Evolutionary conservation across 345 rosid genomes (phyloP), one percentile per base, ranked within the genome.

Genomic region (Firmiana major): DNA sequence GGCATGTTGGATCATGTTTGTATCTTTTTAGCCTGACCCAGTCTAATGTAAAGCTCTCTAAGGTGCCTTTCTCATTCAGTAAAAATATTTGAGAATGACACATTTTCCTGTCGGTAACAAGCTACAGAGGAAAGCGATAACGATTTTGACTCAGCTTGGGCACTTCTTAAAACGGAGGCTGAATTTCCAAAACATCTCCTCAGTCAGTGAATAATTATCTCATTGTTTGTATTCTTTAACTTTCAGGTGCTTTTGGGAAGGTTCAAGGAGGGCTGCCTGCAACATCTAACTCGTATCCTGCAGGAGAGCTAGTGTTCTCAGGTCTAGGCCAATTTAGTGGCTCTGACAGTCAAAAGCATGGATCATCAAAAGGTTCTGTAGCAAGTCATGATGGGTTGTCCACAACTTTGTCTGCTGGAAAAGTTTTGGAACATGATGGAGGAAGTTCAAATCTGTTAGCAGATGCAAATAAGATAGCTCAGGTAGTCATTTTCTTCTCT

Each of bases 171-270:
- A 34, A 10, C n/a, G 69, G 65, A 54, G 64, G 22, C 51, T 65
- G 62, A 59, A 38, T 49, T 68, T 68, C 55, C 73, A 26, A 69
- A 59, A 16, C 16, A 46, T 68, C n/a, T 68, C 22, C 21, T 28
- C n/a, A 54, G 26, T 49, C 22, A 28, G 74, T 31, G 38, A 48
- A 70, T 49, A 49, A 48, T 17, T 15, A 17, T 49, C 74, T 28
- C 34, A 16, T 31, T 51, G 45, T 31, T 49, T 17, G 68, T 73
- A 26, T 75, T 75, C 12, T 19, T 74, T 46, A 70, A 38, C 62
- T 77, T 80, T 79, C 78, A 88, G 93, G 88, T 85, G 79, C 84
- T 84, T 85, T 78, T 76, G 86, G 88, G 80, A 87, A 86, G 83
- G 79, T 79, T 82, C 89, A 85, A 82, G 95, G 83, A 48, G 87